Conservation (phyloP, 495 filamentous ascomycete species). For the Neurospora sp. region DNA sequence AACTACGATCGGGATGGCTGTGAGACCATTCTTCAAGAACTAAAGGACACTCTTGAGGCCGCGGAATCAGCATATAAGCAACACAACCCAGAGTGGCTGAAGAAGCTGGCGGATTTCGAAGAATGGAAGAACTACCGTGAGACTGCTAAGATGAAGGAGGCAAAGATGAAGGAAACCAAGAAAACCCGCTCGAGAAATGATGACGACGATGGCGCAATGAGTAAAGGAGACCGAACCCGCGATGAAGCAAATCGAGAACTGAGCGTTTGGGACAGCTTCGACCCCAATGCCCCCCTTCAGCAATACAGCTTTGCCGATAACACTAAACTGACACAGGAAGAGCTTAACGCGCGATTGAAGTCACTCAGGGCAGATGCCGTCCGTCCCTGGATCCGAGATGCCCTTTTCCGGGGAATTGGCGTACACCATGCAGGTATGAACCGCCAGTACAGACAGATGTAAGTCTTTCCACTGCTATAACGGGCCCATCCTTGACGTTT, state of each 20-base stretch:
- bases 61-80: slow-evolving; percentile 49
- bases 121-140: slow-evolving; percentile 37
- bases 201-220: slow-evolving; percentile 3
- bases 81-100: slow-evolving; percentile 47
- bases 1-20: slow-evolving; percentile 60
- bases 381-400: slow-evolving; percentile 37
- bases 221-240: slow-evolving; percentile 28
- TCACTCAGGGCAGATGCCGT: slow-evolving; percentile 38
- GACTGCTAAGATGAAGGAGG: slow-evolving; percentile 21
- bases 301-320: slow-evolving; percentile 57
- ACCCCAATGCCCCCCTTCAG: slow-evolving; percentile 51
- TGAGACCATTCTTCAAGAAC: slow-evolving; percentile 40
- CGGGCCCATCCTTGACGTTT: not conserved
- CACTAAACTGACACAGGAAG: slow-evolving; percentile 39
- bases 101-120: slow-evolving; percentile 41
- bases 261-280: slow-evolving; percentile 48
- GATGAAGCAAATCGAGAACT: slow-evolving; percentile 31
- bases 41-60: slow-evolving; percentile 40
- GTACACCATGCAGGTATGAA: slow-evolving; percentile 76
- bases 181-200: slow-evolving; percentile 21
- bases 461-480: not conserved
- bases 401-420: slow-evolving; percentile 55
- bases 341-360: slow-evolving; percentile 40
- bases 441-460: slow-evolving; percentile 56
- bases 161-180: slow-evolving; percentile 24